Evolutionary conservation across 306 rosid species (phyloP), one percentile per base, ranked within the genome.

Genomic region (Castanea sativa): DNA sequence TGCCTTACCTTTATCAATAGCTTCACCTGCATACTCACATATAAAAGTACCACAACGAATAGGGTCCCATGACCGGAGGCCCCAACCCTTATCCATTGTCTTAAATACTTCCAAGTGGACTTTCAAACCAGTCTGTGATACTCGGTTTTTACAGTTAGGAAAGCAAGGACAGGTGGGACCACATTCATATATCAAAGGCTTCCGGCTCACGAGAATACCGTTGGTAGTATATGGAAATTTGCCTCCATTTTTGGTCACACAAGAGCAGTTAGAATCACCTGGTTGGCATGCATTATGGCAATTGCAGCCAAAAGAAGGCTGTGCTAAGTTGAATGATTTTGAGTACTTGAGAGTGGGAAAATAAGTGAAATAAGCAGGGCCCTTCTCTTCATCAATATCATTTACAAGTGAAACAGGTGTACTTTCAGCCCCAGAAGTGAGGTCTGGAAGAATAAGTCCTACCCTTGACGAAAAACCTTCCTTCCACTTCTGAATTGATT

Each of bases 11-110:
- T 51, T 82, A 15, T 89, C 91, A 79, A 89, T 78, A 74, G 86
- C 88, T 79, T 86, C 90, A 15, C 92, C 93, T 12, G 90, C 93
- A 87, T 86, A 91, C 80, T 91, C 93, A 38, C 91, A 91, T 69
- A 91, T 84, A 81, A 82, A 89, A 73, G 86, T 71, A 69, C 96
- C 96, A 6, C 93, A 89, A 38, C 90, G 93, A 69, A 89, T 84
- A 75, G 93, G 87, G 78, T 91, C 90, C 83, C 83, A 79, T 38
- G 96, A 80, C 69, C 93, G 83, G 33, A 89, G 90, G 76, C 91
- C 96, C 96, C 96, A 91, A 16, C 93, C 96, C 81, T 82, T 86
- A 77, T 86, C 82, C 75, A 65, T 81, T 32, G 96, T 89, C 80
- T 74, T 91, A 85, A 84, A 91, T 65, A 91, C 90, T 76, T 91